Base-by-base conservation (phyloP, 2,329 filamentous ascomycete genomes). In the Epichloe elymi region DNA sequence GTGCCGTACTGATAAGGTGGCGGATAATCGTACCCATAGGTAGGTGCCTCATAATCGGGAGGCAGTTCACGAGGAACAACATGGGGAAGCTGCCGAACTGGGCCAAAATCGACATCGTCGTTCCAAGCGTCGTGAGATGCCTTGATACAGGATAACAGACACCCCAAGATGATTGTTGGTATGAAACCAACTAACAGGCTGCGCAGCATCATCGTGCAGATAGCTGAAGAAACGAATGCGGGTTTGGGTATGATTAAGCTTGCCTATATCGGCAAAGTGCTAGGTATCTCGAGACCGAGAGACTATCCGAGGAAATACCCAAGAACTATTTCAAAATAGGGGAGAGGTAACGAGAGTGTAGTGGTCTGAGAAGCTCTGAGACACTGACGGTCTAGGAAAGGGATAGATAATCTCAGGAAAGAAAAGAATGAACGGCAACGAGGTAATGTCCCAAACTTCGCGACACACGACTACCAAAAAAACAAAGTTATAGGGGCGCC, bases 1-100 rank as follows among this genome's bases (percentile, higher is more conserved):
- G 52, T 55, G 14, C 52, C 57, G 19, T 55, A 53, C 37, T 52
- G 50, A 42, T 59, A 59, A 6, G 58, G 56, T 48, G 57, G 55
- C 11, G 53, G 53, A 40, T 53, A 50, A 3, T 54, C 54, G 43
- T 58, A 57, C 39, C 39, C 44, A 26, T 56, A 54, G 35, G 43
- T 53, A 23, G 57, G 55, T 26, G 57, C 54, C 10, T 50, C 51
- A 46, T 59, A 54, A n/a, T 53, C 43, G 2, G 44, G 49, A 30
- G 46, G 53, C 17, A 40, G 26, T 35, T 54, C 52, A 40, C 52
- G 46, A 51, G 44, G 44, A 42, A 52, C 48, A 41, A 53, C 36
- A 20, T 46, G 19, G 5, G 38, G 37, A 14, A 48, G n/a, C 17
- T 20, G 42, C 5, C 14, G 40, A 30, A 30, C 11, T 30, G 46